Percentiles rank a stretch among this genome's conserved stretches.
phyloP scores from a whole-genome alignment of 352 stramenopile genomes.

The Elongisporangium senticosum region DNA sequence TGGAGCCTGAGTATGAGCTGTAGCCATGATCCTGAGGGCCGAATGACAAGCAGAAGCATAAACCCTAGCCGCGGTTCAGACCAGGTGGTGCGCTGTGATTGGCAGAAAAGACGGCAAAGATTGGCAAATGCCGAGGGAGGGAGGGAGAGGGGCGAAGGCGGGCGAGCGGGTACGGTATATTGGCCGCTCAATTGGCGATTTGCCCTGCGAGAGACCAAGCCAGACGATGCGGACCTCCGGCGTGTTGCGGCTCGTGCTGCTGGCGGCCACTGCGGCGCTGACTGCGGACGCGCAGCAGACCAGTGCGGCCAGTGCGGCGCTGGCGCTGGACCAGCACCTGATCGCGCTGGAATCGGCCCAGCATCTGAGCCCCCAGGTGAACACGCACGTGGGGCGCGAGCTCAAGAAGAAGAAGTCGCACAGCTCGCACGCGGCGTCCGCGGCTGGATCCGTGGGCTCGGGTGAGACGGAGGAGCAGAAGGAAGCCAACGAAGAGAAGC shows the following conservation, averaged over 20 bases:
- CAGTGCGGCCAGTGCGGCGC: constrained; percentile 4
- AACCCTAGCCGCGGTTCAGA: not conserved
- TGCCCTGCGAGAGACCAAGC: constrained; percentile 14
- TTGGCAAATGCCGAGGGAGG: not conserved
- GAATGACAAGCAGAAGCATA: not conserved
- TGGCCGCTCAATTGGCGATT: constrained; percentile 51
- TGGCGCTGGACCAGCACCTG: constrained; percentile 13
- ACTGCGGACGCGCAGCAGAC: constrained; percentile 9
- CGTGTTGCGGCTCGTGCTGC: constrained; percentile 43
- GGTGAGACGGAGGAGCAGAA: not conserved
- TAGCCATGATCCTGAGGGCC: not conserved
- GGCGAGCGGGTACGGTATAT: constrained; percentile 1
- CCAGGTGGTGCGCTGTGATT: not conserved
- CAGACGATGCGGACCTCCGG: constrained; percentile 47
- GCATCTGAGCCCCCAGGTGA: constrained; percentile 1
- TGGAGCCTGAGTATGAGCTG: not conserved
- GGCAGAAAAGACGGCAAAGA: not conserved
- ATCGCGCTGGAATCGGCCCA: constrained; percentile 7
- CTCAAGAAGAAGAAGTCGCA: not conserved
- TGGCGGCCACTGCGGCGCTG: constrained; percentile 36
- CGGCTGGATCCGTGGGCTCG: not conserved
- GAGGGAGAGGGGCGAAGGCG: not conserved
- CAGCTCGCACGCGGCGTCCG: not conserved
- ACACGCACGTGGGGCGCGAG: not conserved
- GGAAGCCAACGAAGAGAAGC: not conserved